Base-by-base conservation (phyloP, 2,329 filamentous ascomycete species). In the Stagonosporopsis cucurbitacearum region DNA sequence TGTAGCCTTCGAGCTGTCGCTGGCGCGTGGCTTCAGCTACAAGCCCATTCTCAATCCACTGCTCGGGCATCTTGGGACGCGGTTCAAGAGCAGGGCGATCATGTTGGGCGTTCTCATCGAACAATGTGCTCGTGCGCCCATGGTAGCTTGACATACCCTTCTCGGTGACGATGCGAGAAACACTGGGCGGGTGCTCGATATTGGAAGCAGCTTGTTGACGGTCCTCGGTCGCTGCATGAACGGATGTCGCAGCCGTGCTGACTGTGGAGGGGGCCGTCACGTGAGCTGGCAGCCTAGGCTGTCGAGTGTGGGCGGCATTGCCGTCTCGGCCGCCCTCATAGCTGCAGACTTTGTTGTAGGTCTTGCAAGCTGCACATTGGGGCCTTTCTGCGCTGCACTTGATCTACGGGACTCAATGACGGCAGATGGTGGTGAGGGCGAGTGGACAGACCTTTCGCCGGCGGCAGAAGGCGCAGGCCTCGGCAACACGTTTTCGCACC, bases 1-100 rank as follows among this genome's bases (percentile, higher is more conserved):
- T 79, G 54, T 82, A 69, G 0, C 74, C 73, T 55, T 84, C 82
- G 13, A 83, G 67, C 57, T 85, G 82, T 62, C 80, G 71, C 61
- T 82, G 79, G 44, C 76, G 74, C 0, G 78, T 76, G 30, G 80
- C 79, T 61, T 82, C 79, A 13, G 78, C 80, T 40, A 82, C 75
- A 5, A 83, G 68, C 17, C 77, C 73, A 44, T 77, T 77, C 46
- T 80, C 74, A 32, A 81, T 72, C 76, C 78, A 78, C 11, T 76
- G 75, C 45, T 73, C 70, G 22, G 67, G 54, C 59, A 67, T 65
- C 13, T 57, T 57, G 19, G 65, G 57, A 15, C 54, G 64, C 7
- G 48, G 44, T 49, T 66, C 63, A 17, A 45, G 46, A 42, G 49
- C 25, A 22, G 42, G 26, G 23, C 62, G 59, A 26, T 66, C 60